phyloP scores from a whole-genome alignment of 805 yeast genomes.

The Wickerhamiella musiphila region DNA sequence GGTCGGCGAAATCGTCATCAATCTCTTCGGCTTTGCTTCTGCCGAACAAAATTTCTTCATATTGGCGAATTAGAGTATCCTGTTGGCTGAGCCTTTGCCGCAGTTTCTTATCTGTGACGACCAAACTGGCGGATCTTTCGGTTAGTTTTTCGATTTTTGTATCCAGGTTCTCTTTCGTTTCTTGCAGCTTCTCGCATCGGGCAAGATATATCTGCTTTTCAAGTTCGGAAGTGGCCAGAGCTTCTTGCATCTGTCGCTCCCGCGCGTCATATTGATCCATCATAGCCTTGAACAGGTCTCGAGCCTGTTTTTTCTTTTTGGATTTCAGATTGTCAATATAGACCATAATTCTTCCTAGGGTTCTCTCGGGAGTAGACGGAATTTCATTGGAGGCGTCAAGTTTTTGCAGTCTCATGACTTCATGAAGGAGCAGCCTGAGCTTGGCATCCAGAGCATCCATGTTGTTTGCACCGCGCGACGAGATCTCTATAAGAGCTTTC shows the following conservation, averaged over 20 bases:
- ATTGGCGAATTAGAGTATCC: too few relatives aligned
- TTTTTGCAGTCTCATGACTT: conserved; percentile 4
- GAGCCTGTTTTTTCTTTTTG: conserved; percentile 4
- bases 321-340: conserved; percentile 5
- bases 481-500: conserved; percentile 1
- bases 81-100: conserved; percentile 1
- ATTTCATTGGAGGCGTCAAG: conserved; percentile 3
- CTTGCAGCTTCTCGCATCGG: not conserved
- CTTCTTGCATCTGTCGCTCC: conserved; percentile 4
- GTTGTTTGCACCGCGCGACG: too few relatives aligned
- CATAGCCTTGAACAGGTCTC: conserved; percentile 5
- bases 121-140: conserved; percentile 1
- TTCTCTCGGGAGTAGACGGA: conserved; percentile 5
- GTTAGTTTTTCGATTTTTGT: not conserved
- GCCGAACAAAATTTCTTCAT: too few relatives aligned
- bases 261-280: conserved; percentile 7
- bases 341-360: conserved; percentile 4
- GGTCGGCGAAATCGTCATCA: too few relatives aligned
- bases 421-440: conserved; percentile 4
- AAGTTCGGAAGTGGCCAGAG: not conserved
- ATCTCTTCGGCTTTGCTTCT: too few relatives aligned
- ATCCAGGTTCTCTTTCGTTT: not conserved
- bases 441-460: conserved; percentile 5
- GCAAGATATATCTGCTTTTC: conserved; percentile 2
- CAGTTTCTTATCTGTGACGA: conserved; percentile 2